Percentiles rank a stretch among this genome's conserved stretches.
phyloP scores from a whole-genome alignment of 805 yeast species.

The Candida jianshihensis region DNA sequence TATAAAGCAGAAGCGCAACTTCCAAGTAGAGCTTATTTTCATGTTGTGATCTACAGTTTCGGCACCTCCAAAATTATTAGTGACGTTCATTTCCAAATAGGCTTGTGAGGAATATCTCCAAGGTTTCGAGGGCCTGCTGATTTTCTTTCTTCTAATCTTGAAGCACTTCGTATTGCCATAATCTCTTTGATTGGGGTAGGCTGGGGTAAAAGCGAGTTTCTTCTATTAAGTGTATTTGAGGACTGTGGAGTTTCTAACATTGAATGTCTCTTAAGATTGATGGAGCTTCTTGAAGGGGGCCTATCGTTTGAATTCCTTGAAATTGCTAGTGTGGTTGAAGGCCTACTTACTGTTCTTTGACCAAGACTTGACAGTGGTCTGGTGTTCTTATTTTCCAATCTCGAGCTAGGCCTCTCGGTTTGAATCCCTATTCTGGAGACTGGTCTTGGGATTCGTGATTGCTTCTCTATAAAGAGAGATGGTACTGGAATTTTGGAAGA shows the following conservation, averaged over 20 bases:
- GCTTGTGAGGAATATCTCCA: not conserved
- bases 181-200: slow-evolving; percentile 22
- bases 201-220: slow-evolving; percentile 19
- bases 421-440: slow-evolving; percentile 11
- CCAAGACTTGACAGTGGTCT: slow-evolving; percentile 13
- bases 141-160: not conserved
- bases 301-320: slow-evolving; percentile 9
- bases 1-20: no score
- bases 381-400: slow-evolving; percentile 1
- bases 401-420: no score
- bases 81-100: not conserved
- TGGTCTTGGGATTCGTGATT: slow-evolving; percentile 20
- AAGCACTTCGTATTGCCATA: slow-evolving; percentile 12
- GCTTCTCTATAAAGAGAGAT: not conserved
- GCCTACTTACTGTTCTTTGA: slow-evolving; percentile 6
- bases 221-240: not conserved
- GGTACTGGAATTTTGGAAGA: not conserved
- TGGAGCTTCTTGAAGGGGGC: slow-evolving; percentile 7
- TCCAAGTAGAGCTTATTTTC: no score
- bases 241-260: slow-evolving; percentile 19
- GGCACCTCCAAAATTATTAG: no score
- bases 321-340: slow-evolving; percentile 14
- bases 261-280: slow-evolving; percentile 13
- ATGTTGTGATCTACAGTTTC: no score
- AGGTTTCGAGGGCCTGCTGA: no score